Percentiles rank a stretch among this genome's conserved stretches.
phyloP scores from a whole-genome alignment of 768 basidiomycete species.

The Nidula microcarpa region DNA sequence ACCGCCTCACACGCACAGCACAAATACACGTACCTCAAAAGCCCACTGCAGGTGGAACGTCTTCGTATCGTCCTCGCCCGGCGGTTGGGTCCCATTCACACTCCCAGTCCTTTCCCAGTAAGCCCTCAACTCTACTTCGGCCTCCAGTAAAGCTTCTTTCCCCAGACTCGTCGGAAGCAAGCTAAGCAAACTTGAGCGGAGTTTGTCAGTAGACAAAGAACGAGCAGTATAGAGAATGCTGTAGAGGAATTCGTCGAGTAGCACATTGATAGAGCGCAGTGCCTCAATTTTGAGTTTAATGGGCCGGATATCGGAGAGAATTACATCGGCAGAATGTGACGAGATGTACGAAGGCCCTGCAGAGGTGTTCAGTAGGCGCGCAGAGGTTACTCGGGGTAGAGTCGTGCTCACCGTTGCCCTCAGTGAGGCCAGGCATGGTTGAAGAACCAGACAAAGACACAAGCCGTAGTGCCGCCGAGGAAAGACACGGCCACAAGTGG shows the following conservation, averaged over 20 bases:
- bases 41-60: conserved; percentile 72
- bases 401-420: conserved; percentile 34
- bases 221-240: conserved; percentile 63
- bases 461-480: no score
- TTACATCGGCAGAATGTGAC: conserved; percentile 80
- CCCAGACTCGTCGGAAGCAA: conserved; percentile 79
- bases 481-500: neutral
- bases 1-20: conserved; percentile 4
- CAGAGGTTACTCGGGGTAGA: neutral
- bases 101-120: conserved; percentile 76
- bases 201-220: conserved; percentile 69
- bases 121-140: conserved; percentile 87
- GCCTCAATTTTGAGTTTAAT: conserved; percentile 79
- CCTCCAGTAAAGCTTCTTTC: conserved; percentile 89
- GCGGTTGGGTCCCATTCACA: conserved; percentile 16
- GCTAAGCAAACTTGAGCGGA: conserved; percentile 69
- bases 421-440: conserved; percentile 43
- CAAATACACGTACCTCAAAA: conserved; percentile 56
- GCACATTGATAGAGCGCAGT: conserved; percentile 73
- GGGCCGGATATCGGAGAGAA: conserved; percentile 91
- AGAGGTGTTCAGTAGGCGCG: neutral
- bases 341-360: conserved; percentile 79
- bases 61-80: conserved; percentile 47
- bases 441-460: conserved; percentile 16
- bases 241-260: conserved; percentile 83